phyloP scores from a whole-genome alignment of 2,329 filamentous ascomycete species.

The Neonectria punicea region DNA sequence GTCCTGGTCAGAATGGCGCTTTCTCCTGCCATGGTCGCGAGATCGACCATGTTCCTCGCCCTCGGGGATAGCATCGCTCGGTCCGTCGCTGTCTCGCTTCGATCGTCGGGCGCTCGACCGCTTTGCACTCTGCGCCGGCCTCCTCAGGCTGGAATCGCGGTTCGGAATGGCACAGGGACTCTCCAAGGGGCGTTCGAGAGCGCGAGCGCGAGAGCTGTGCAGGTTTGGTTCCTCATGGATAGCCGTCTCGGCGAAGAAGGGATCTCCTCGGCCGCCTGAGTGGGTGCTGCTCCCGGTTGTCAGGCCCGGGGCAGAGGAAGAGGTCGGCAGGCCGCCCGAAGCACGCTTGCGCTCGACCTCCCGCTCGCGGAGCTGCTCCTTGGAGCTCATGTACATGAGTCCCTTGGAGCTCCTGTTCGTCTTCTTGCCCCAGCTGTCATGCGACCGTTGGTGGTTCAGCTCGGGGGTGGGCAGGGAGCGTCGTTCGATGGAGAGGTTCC shows the following conservation, averaged over 20 bases:
- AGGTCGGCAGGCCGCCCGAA: conserved; percentile 36
- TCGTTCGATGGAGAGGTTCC: conserved; percentile 72
- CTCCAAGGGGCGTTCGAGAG: conserved; percentile 39
- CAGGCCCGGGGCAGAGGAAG: conserved; percentile 46
- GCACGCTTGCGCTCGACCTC: conserved; percentile 70
- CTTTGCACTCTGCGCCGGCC: conserved; percentile 62
- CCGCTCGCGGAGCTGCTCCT: conserved; percentile 71
- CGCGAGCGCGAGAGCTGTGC: conserved; percentile 43
- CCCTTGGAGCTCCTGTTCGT: conserved; percentile 64
- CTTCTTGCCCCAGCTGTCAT: conserved; percentile 72
- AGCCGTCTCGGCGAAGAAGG: conserved; percentile 62
- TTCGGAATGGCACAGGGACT: conserved; percentile 69
- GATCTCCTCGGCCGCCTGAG: conserved; percentile 54
- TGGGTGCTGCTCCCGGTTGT: conserved; percentile 52
- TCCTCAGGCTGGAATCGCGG: conserved; percentile 75
- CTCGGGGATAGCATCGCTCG: conserved; percentile 57
- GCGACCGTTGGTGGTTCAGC: conserved; percentile 63
- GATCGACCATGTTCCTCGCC: conserved; percentile 47
- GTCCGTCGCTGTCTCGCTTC: conserved; percentile 58
- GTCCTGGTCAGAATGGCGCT: conserved; percentile 23
- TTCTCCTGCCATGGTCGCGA: conserved; percentile 34
- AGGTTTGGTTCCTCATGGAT: conserved; percentile 65
- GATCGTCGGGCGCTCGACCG: conserved; percentile 63
- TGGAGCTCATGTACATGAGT: conserved; percentile 79
- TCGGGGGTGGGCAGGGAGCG: conserved; percentile 60